These are phyloP conservation scores for Cronartium ribicola DNA, from an alignment of 1,284 basidiomycete genomes.

Conservation along the genomic window DNA sequence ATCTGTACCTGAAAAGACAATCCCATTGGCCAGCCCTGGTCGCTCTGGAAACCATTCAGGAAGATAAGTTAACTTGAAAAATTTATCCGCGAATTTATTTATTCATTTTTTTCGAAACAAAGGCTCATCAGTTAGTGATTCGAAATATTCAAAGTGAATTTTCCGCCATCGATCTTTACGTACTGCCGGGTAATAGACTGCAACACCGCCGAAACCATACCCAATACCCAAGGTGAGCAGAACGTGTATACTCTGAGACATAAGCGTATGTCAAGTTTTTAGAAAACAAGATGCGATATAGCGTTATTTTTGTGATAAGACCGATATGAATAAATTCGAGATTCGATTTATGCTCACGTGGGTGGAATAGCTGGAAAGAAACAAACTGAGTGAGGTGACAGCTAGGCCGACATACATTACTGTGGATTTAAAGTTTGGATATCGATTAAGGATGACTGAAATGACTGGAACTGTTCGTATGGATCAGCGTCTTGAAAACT, in stretches of 20 bases:
- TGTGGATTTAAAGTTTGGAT: slow-evolving; percentile 14
- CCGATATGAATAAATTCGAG: not conserved
- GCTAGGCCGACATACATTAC: slow-evolving; percentile 20
- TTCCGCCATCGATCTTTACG: too few relatives aligned
- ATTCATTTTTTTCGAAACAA: not conserved
- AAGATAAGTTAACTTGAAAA: slow-evolving; percentile 27
- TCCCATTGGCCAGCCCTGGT: slow-evolving; percentile 35
- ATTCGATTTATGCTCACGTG: slow-evolving; percentile 5
- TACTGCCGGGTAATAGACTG: slow-evolving; percentile 36
- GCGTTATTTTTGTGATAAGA: not conserved
- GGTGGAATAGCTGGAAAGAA: slow-evolving; percentile 30
- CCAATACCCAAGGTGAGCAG: slow-evolving; percentile 35
- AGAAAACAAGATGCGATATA: not conserved
- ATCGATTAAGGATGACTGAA: slow-evolving; percentile 22
- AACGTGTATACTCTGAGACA: slow-evolving; percentile 30
- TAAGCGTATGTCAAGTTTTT: not conserved
- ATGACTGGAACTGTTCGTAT: slow-evolving; percentile 21
- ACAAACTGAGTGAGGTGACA: slow-evolving; percentile 19
- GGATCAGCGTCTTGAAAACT: not conserved
- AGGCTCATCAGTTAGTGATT: not conserved
- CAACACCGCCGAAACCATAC: slow-evolving; percentile 28
- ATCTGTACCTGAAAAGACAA: slow-evolving; percentile 35
- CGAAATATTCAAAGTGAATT: too few relatives aligned
- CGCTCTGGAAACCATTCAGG: slow-evolving; percentile 30
- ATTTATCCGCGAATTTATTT: not conserved